These are phyloP conservation scores for Populus deltoides DNA, from an alignment of 345 rosid genomes.

Conservation along the genomic window DNA sequence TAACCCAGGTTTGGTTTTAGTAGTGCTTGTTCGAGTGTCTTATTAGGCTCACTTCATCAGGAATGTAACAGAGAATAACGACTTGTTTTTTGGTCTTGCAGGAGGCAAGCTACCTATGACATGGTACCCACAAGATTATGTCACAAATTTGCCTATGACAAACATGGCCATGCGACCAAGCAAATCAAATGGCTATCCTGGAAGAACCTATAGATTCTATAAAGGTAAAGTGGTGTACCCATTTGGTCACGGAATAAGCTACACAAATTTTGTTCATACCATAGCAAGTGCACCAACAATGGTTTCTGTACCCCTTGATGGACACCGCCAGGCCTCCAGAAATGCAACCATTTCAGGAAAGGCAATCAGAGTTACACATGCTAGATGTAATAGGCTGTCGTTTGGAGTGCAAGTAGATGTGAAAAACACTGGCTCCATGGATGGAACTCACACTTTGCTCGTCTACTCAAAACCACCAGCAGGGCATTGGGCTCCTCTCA, in stretches of 20 bases:
- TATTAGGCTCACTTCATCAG: neutral
- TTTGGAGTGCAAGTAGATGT: slow-evolving; percentile 65
- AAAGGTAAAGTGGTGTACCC: slow-evolving; percentile 75
- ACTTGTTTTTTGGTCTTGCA: neutral
- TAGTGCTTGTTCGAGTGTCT: neutral
- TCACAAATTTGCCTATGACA: slow-evolving; percentile 30
- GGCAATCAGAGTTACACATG: slow-evolving; percentile 70
- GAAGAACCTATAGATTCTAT: slow-evolving; percentile 55
- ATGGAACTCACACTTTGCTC: slow-evolving; percentile 63
- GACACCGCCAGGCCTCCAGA: slow-evolving; percentile 33
- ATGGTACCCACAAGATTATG: slow-evolving; percentile 35
- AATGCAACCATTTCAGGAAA: slow-evolving; percentile 46
- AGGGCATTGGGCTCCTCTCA: slow-evolving; percentile 65
- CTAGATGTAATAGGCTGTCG: slow-evolving; percentile 50
- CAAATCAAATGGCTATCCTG: slow-evolving; percentile 17
- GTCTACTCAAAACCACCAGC: slow-evolving; percentile 68
- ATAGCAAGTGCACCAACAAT: slow-evolving; percentile 54
- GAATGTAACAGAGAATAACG: neutral
- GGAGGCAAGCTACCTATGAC: slow-evolving; percentile 38
- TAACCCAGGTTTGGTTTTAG: slow-evolving; percentile 20
- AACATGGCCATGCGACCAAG: slow-evolving; percentile 30
- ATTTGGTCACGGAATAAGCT: slow-evolving; percentile 84
- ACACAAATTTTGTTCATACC: slow-evolving; percentile 56
- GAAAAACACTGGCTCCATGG: slow-evolving; percentile 56
- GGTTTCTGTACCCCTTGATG: slow-evolving; percentile 45